Percentiles rank a stretch among this genome's conserved stretches.
These are phyloP conservation scores for Ophiostoma triangulosporum DNA, from an alignment of 2,329 filamentous ascomycete genomes.

Conservation along the genomic window DNA sequence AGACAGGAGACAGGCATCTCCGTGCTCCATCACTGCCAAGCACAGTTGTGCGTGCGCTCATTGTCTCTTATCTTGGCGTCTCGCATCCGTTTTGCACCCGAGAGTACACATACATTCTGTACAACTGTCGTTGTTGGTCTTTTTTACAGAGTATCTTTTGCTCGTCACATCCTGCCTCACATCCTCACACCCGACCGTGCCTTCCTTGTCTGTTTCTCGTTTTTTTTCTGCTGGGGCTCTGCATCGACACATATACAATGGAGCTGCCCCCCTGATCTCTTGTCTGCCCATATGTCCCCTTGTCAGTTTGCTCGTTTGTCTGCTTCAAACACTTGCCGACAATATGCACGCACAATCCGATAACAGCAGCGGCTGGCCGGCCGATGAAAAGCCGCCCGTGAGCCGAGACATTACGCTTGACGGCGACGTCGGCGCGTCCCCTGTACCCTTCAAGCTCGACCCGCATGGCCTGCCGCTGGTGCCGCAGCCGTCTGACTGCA, in stretches of 20 bases:
- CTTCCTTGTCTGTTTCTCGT: no score
- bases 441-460: constrained; percentile 5
- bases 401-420: neutral
- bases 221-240: neutral
- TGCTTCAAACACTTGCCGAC: neutral
- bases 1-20: no score
- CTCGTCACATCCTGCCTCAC: no score
- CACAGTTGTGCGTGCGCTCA: no score
- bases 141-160: no score
- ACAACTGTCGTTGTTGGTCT: no score
- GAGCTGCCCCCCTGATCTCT: neutral
- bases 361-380: constrained; percentile 5
- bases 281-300: neutral
- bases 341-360: neutral
- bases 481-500: constrained; percentile 11
- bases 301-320: no score
- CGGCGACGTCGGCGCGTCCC: neutral
- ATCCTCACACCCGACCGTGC: neutral
- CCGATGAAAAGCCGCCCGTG: constrained; percentile 3
- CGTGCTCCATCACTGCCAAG: no score
- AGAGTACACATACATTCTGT: no score
- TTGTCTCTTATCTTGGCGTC: no score
- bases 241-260: neutral
- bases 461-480: constrained; percentile 11
- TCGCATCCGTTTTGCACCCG: no score